Percentiles rank a stretch among this genome's conserved stretches.
Conservation (phyloP, 768 basidiomycete genomes). For the Leucocoprinus birnbaumii region DNA sequence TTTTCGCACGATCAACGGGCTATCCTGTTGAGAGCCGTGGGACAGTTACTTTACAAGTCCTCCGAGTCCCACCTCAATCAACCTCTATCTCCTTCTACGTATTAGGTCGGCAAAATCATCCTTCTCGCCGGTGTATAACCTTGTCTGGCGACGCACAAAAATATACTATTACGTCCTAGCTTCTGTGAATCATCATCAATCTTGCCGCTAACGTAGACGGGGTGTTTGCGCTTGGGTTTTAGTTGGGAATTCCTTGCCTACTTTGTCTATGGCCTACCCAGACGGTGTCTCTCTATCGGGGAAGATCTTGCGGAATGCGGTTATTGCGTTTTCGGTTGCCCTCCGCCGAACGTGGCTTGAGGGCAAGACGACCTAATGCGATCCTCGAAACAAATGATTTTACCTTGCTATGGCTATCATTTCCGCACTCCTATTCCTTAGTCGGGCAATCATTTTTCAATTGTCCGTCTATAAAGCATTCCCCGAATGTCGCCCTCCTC, state of each 20-base stretch:
- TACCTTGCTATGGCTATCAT: slow-evolving; percentile 26
- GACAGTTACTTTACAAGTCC: slow-evolving; percentile 8
- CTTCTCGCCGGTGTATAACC: slow-evolving; percentile 5
- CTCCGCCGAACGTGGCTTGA: slow-evolving; percentile 31
- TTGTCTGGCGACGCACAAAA: neutral
- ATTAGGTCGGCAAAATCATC: slow-evolving; percentile 7
- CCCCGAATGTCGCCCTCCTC: slow-evolving; percentile 16
- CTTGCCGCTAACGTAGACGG: slow-evolving; percentile 4
- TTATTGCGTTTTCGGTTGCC: slow-evolving; percentile 21
- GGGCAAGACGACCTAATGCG: slow-evolving; percentile 28
- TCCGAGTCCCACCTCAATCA: slow-evolving; percentile 8
- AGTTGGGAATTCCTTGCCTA: slow-evolving; percentile 31
- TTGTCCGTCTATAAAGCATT: slow-evolving; percentile 11
- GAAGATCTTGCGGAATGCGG: slow-evolving; percentile 27
- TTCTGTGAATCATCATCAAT: slow-evolving; percentile 8
- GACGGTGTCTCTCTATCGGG: slow-evolving; percentile 32
- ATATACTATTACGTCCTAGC: neutral
- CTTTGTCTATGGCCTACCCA: slow-evolving; percentile 15
- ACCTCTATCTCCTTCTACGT: slow-evolving; percentile 10
- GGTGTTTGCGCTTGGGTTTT: slow-evolving; percentile 16
- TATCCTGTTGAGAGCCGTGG: slow-evolving; percentile 2
- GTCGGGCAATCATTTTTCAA: slow-evolving; percentile 13
- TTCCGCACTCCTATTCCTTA: slow-evolving; percentile 22
- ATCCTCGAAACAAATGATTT: slow-evolving; percentile 25
- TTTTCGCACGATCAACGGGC: slow-evolving; percentile 40